Evolutionary conservation across 768 basidiomycete genomes (phyloP).

Genomic region (Fomitopsis serialis): DNA sequence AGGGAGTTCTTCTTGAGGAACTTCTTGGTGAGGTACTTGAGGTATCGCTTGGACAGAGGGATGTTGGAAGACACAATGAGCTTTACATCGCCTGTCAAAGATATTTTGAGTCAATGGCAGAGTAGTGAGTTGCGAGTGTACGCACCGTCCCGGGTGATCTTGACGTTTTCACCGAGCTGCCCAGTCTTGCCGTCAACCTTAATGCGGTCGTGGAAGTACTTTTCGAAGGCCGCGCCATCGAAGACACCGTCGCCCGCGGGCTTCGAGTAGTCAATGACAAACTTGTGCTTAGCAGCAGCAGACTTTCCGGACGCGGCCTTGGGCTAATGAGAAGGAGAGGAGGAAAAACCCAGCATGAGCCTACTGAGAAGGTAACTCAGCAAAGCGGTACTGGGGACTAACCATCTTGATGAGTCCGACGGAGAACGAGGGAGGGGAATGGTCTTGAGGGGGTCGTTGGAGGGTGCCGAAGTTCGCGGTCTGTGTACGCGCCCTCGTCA

Average conservation of each 20-base stretch:
- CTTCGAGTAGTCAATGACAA: constrained; percentile 80
- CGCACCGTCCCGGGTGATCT: constrained; percentile 82
- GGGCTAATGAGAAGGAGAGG: constrained; percentile 41
- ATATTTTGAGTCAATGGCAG: no score
- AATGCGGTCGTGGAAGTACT: constrained; percentile 90
- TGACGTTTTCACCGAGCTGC: constrained; percentile 85
- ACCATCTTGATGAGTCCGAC: constrained; percentile 52
- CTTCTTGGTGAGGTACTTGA: constrained; percentile 99
- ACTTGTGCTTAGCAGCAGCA: constrained; percentile 62
- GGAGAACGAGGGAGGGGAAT: constrained; percentile 7
- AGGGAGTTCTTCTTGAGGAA: constrained; percentile 97
- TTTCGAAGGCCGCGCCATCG: constrained; percentile 66
- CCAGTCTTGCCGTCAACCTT: constrained; percentile 92
- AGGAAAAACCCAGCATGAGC: constrained; percentile 47
- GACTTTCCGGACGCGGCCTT: constrained; percentile 52
- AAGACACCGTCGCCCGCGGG: constrained; percentile 64
- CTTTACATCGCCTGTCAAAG: constrained; percentile 60
- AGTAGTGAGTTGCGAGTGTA: not conserved
- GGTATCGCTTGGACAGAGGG: constrained; percentile 93
- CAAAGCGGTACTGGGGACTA: constrained; percentile 73
- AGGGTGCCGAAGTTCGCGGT: constrained; percentile 4
- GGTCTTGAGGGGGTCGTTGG: constrained; percentile 22
- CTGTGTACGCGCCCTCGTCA: constrained; percentile 2
- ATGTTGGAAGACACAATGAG: constrained; percentile 82
- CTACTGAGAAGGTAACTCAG: constrained; percentile 92